Evolutionary conservation across 2,329 filamentous ascomycete species (phyloP), one percentile per base, ranked within the genome.

Genomic region (Trichophyton benhamiae): DNA sequence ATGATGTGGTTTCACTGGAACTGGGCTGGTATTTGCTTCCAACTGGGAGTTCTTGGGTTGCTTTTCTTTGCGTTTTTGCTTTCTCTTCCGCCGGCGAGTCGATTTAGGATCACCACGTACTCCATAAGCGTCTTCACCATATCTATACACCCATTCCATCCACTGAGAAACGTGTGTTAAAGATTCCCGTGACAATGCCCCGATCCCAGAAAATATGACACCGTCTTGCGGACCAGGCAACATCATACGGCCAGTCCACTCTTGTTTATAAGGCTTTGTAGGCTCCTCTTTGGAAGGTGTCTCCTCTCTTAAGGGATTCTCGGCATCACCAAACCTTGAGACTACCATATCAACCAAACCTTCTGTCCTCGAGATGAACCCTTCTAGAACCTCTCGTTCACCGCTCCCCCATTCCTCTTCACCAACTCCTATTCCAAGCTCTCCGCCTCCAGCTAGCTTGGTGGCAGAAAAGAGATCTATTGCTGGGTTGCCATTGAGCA

Each of bases 331-430:
- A 72, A 95, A 97, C 66, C 88, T 86, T 49, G 89, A 91, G 2
- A 96, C 91, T 48, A 96, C 79, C 57, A 97, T 74, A 73, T 99
- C 94, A 4, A 95, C 82, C 44, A 99, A 79, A 0, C 94, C 94
- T 59, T 94, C 87, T 25, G 89, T 88, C 61, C 88, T 81, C 8
- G 80, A 81, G 1, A 90, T 84, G 64, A 96, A 84, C n/a, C 90
- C 90, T 72, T 97, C 92, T 1, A 99, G 78, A 0, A 97, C 92
- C 68, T 95, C 92, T 68, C 92, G 82, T 76, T 97, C 92, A 36
- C 91, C 91, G 71, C 92, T 96, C 3, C 92, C 92, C 72, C 91
- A 87, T 61, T 96, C 89, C 76, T 97, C 94, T 72, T 97, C 94
- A 17, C 94, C 94, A 0, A 97, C 94, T 0, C 94, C 94, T 53